Evolutionary conservation across 805 yeast genomes (phyloP).

Genomic region (Kazachstania viticola): DNA sequence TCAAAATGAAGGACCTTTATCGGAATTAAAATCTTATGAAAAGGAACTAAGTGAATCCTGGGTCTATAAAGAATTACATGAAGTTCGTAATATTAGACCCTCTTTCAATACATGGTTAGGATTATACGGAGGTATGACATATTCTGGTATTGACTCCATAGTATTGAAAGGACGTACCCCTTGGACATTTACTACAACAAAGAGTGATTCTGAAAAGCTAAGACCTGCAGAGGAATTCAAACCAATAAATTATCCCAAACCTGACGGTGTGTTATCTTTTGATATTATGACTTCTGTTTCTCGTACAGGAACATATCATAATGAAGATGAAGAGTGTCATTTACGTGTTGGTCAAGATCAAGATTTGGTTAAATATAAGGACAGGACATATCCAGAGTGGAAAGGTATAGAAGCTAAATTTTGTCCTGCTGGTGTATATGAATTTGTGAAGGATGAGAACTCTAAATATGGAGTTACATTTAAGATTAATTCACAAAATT

Average conservation of each 20-base stretch:
- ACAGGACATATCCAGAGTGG: conserved; percentile 56
- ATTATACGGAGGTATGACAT: conserved; percentile 65
- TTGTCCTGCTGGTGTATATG: conserved; percentile 98
- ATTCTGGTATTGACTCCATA: conserved; percentile 76
- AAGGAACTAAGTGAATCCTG: conserved; percentile 61
- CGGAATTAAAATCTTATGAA: conserved; percentile 52
- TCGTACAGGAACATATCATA: conserved; percentile 92
- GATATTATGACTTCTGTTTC: conserved; percentile 91
- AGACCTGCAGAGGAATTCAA: conserved; percentile 49
- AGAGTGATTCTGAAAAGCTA: conserved; percentile 65
- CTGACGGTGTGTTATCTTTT: conserved; percentile 86
- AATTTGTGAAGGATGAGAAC: conserved; percentile 60
- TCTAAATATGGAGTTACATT: conserved; percentile 57
- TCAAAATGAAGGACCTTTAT: conserved; percentile 29
- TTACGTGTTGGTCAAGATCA: conserved; percentile 51
- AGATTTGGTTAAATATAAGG: conserved; percentile 55
- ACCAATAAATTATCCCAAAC: conserved; percentile 86
- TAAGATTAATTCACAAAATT: conserved; percentile 91
- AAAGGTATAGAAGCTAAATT: conserved; percentile 84
- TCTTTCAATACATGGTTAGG: conserved; percentile 75
- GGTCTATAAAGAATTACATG: conserved; percentile 74
- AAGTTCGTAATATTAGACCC: conserved; percentile 86
- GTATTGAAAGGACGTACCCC: conserved; percentile 71
- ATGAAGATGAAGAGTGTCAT: conserved; percentile 88
- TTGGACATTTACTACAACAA: conserved; percentile 68